These are phyloP conservation scores for Penicillium sp. DNA, from an alignment of 2,329 filamentous ascomycete species.

Conservation along the genomic window DNA sequence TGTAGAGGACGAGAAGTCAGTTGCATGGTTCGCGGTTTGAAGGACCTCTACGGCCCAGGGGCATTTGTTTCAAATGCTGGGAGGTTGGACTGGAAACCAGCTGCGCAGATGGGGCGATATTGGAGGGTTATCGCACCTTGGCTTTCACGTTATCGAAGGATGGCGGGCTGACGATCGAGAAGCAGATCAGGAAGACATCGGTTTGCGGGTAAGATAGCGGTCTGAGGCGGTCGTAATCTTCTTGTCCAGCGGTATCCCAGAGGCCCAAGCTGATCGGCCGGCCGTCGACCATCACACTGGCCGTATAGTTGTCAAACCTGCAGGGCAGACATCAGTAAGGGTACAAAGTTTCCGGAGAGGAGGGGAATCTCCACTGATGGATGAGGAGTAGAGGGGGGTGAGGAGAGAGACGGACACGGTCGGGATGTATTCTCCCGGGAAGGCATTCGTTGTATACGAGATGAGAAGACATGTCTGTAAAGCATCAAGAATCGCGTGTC, in stretches of 20 bases:
- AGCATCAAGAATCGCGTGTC: slow-evolving; percentile 1
- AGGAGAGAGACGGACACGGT: slow-evolving; percentile 65
- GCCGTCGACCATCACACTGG: slow-evolving; percentile 98
- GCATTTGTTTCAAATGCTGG: background rate
- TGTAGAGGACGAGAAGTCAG: slow-evolving; percentile 42
- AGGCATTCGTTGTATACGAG: slow-evolving; percentile 98
- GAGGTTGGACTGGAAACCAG: background rate
- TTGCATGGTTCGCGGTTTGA: background rate
- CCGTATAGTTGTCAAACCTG: slow-evolving; percentile 98
- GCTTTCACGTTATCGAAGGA: slow-evolving; percentile 99
- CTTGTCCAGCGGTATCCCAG: slow-evolving; percentile 98
- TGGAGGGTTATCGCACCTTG: slow-evolving; percentile 65
- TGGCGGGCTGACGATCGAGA: slow-evolving; percentile 95
- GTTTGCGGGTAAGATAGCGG: slow-evolving; percentile 98
- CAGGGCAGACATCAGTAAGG: slow-evolving; percentile 22
- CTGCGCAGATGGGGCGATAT: background rate
- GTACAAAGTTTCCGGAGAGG: background rate
- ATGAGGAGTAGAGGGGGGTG: slow-evolving; percentile 21
- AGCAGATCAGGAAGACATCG: slow-evolving; percentile 97
- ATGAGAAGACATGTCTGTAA: slow-evolving; percentile 94
- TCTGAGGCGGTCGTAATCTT: slow-evolving; percentile 94
- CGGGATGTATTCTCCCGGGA: slow-evolving; percentile 99
- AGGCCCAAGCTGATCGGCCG: slow-evolving; percentile 95
- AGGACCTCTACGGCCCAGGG: background rate
- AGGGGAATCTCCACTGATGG: background rate